Evolutionary conservation across 176 grass and related monocot genomes (phyloP).

Genomic region (Aegilops bicornis): DNA sequence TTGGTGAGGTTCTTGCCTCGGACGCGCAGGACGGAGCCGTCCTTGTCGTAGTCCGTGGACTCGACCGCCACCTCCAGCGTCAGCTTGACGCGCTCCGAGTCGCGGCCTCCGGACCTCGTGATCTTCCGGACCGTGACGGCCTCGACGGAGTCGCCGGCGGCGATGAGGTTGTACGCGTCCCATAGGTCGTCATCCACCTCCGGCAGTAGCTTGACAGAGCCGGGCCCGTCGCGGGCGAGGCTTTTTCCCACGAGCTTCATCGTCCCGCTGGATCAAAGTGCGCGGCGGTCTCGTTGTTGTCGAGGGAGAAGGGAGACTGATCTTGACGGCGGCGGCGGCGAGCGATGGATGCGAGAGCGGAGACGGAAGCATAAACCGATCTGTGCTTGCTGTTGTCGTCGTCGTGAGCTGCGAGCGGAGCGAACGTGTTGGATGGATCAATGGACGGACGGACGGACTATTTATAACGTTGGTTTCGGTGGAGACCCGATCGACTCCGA

Average conservation of each 20-base stretch:
- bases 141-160: neutral
- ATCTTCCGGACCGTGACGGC: neutral
- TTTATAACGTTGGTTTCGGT: no score
- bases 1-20: no score
- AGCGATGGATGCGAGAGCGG: neutral
- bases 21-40: no score
- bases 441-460: neutral
- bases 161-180: slow-evolving; percentile 16
- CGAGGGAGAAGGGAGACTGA: neutral
- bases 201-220: neutral
- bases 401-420: neutral
- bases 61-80: neutral
- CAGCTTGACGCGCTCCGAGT: neutral
- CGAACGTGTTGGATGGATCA: neutral
- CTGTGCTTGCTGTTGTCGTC: neutral
- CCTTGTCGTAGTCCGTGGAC: neutral
- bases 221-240: neutral
- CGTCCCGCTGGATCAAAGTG: neutral
- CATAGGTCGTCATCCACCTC: slow-evolving; percentile 3
- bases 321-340: neutral
- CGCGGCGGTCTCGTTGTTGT: neutral
- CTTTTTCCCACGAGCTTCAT: neutral
- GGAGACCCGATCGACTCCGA: no score
- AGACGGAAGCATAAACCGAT: neutral
- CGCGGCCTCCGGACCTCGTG: neutral